Evolutionary conservation across 2,329 filamentous ascomycete species (phyloP).

Genomic region (Trichophyton verrucosum): DNA sequence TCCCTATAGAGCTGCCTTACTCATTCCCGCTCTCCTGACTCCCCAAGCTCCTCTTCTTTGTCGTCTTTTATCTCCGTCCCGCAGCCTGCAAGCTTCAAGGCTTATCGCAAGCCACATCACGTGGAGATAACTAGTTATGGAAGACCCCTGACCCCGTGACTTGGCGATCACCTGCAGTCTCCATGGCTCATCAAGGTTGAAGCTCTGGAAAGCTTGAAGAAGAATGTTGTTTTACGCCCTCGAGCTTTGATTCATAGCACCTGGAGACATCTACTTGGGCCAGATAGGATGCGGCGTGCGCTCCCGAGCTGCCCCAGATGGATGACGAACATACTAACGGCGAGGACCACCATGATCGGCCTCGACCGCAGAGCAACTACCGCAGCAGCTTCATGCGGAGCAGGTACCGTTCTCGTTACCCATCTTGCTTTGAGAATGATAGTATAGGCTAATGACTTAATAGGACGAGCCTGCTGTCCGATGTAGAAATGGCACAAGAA

Average conservation of each 20-base stretch:
- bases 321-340: slow-evolving; percentile 1
- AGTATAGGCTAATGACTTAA: neutral
- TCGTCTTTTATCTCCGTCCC: neutral
- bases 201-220: neutral
- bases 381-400: slow-evolving; percentile 24
- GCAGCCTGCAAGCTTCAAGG: neutral
- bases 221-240: neutral
- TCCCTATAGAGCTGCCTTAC: neutral
- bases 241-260: neutral
- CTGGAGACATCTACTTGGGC: neutral
- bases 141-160: neutral
- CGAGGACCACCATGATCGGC: slow-evolving; percentile 8
- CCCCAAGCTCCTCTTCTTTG: neutral
- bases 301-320: neutral
- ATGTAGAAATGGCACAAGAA: slow-evolving; percentile 98
- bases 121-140: neutral
- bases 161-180: neutral
- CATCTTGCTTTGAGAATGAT: neutral
- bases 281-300: neutral
- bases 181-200: neutral
- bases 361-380: slow-evolving; percentile 2
- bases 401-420: slow-evolving; percentile 19
- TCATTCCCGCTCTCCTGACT: neutral
- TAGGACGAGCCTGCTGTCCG: slow-evolving; percentile 61
- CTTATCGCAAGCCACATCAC: neutral